These are phyloP conservation scores for Babesia ovata DNA, from an alignment of 169 alveolate genomes.

Conservation along the genomic window DNA sequence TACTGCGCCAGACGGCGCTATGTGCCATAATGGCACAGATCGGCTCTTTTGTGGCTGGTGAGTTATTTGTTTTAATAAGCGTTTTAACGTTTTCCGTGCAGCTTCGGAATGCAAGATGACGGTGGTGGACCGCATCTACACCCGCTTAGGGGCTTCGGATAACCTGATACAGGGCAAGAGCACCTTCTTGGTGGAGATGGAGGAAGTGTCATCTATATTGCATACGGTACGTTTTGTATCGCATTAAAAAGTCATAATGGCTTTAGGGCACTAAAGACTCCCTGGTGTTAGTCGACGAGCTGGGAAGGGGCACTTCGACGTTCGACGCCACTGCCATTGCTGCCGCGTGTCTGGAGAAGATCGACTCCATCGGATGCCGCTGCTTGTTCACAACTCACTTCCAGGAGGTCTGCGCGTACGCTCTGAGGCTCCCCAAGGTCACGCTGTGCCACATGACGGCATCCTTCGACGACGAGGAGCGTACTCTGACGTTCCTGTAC, in stretches of 20 bases:
- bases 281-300: constrained; percentile 95
- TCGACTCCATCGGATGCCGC: constrained; percentile 83
- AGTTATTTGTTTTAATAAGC: background rate
- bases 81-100: background rate
- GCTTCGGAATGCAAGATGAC: constrained; percentile 80
- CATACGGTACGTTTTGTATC: constrained; percentile 63
- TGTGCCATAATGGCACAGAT: constrained; percentile 96
- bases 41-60: constrained; percentile 98
- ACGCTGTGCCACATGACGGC: constrained; percentile 88
- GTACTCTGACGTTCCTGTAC: constrained; percentile 89
- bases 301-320: constrained; percentile 99
- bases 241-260: too few relatives aligned
- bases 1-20: constrained; percentile 94
- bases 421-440: constrained; percentile 60
- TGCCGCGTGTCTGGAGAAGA: constrained; percentile 88
- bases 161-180: constrained; percentile 96
- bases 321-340: constrained; percentile 99
- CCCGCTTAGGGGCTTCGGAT: constrained; percentile 99
- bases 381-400: constrained; percentile 96
- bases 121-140: constrained; percentile 95
- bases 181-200: constrained; percentile 97
- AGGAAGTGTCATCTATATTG: constrained; percentile 89
- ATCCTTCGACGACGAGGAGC: constrained; percentile 72
- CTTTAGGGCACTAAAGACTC: constrained; percentile 84
- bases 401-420: constrained; percentile 81